Conservation (phyloP, 2,329 filamentous ascomycete genomes). For the Ophiognomonia clavigignenti-juglandacearum region DNA sequence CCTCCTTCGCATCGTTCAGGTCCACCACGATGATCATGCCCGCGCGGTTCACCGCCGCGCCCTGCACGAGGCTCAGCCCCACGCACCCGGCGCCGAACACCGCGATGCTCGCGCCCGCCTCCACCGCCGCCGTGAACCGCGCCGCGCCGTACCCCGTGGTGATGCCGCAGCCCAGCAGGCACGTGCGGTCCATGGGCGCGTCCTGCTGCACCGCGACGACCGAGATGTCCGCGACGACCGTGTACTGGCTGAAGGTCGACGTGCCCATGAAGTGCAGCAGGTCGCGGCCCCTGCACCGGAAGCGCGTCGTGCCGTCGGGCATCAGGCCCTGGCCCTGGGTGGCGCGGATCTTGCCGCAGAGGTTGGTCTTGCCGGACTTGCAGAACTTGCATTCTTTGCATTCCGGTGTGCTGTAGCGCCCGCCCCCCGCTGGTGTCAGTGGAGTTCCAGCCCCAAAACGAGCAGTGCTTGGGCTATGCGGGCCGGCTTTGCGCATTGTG, state of each 20-base stretch:
- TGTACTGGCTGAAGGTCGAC: slow-evolving; percentile 98
- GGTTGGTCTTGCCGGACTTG: slow-evolving; percentile 98
- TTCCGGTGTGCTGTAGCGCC: slow-evolving; percentile 93
- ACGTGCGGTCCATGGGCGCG: slow-evolving; percentile 93
- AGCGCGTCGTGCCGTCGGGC: slow-evolving; percentile 93
- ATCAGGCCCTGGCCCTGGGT: slow-evolving; percentile 95
- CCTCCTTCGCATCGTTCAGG: slow-evolving; percentile 86
- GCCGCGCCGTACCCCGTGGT: slow-evolving; percentile 97
- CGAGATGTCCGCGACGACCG: slow-evolving; percentile 96
- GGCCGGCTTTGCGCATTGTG: too few relatives aligned
- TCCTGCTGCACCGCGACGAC: slow-evolving; percentile 84
- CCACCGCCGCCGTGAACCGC: slow-evolving; percentile 76
- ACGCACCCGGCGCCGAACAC: slow-evolving; percentile 96
- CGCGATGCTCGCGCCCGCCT: slow-evolving; percentile 84
- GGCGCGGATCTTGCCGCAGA: slow-evolving; percentile 96
- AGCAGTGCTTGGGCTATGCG: background rate
- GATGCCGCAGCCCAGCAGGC: slow-evolving; percentile 94
- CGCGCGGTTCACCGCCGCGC: slow-evolving; percentile 79
- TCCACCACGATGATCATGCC: slow-evolving; percentile 68
- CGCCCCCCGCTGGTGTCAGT: too few relatives aligned
- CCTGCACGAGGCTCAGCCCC: slow-evolving; percentile 91
- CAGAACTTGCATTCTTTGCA: slow-evolving; percentile 99
- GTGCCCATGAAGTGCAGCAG: slow-evolving; percentile 99
- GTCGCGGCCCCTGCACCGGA: slow-evolving; percentile 91
- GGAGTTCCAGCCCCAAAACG: too few relatives aligned